phyloP scores from a whole-genome alignment of 345 rosid species.

The Luvunga scandens region DNA sequence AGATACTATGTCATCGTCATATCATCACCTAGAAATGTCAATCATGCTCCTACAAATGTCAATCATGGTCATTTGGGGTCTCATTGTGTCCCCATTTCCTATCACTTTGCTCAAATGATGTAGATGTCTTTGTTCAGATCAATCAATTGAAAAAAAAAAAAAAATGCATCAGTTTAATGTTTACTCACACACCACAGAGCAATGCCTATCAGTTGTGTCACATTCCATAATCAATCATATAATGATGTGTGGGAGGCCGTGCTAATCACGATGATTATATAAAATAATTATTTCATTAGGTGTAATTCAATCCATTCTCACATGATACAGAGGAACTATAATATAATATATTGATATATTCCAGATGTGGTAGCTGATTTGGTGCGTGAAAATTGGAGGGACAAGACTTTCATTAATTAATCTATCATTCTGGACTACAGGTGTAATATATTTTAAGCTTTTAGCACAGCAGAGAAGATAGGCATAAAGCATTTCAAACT shows the following conservation, averaged over 20 bases:
- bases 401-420: background rate
- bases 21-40: background rate
- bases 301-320: background rate
- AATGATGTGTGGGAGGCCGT: background rate
- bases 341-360: background rate
- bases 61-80: conserved; percentile 7
- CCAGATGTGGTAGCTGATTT: background rate
- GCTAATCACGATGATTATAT: conserved; percentile 4
- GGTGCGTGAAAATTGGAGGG: background rate
- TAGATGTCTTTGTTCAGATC: conserved; percentile 22
- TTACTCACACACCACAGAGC: background rate
- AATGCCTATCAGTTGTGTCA: conserved; percentile 15
- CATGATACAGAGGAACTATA: conserved; percentile 1
- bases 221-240: conserved; percentile 19
- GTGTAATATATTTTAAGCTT: background rate
- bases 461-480: conserved; percentile 1
- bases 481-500: background rate
- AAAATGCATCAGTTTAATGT: background rate
- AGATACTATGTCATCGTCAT: conserved; percentile 7
- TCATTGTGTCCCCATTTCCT: conserved; percentile 10
- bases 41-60: background rate
- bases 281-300: background rate
- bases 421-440: background rate
- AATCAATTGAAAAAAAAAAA: background rate
- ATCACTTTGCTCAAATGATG: conserved; percentile 19